phyloP scores from a whole-genome alignment of 2,329 filamentous ascomycete genomes.

The Ceratocystis colombiana region DNA sequence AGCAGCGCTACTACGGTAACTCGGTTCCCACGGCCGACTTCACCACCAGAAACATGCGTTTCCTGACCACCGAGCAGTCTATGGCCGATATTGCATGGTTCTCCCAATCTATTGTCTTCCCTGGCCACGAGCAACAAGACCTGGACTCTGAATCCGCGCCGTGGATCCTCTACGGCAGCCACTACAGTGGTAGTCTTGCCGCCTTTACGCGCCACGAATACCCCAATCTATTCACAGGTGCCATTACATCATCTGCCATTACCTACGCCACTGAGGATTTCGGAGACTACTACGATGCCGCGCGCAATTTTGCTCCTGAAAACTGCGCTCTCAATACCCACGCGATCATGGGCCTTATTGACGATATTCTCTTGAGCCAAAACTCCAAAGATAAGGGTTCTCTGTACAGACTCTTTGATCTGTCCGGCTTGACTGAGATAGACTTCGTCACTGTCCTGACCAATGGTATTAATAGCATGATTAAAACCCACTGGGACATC shows the following conservation, averaged over 20 bases:
- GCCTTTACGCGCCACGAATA: slow-evolving; percentile 68
- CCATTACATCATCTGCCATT: slow-evolving; percentile 72
- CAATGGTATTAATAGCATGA: slow-evolving; percentile 37
- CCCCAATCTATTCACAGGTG: slow-evolving; percentile 66
- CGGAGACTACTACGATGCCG: slow-evolving; percentile 52
- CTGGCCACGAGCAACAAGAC: slow-evolving; percentile 56
- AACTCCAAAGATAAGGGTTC: slow-evolving; percentile 33
- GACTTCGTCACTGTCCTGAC: slow-evolving; percentile 42
- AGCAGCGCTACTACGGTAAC: slow-evolving; percentile 78
- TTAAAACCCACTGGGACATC: slow-evolving; percentile 47
- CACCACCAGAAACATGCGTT: slow-evolving; percentile 59
- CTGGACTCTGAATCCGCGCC: slow-evolving; percentile 56
- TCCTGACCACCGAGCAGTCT: slow-evolving; percentile 73
- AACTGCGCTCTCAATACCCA: slow-evolving; percentile 57
- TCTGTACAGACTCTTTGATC: slow-evolving; percentile 42
- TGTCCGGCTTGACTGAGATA: slow-evolving; percentile 36
- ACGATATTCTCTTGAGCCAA: slow-evolving; percentile 41
- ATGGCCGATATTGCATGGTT: slow-evolving; percentile 76
- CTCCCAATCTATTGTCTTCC: slow-evolving; percentile 59
- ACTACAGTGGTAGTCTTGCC: slow-evolving; percentile 70
- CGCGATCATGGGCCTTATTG: slow-evolving; percentile 43
- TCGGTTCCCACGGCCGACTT: slow-evolving; percentile 61
- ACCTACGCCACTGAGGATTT: slow-evolving; percentile 69
- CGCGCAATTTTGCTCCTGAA: slow-evolving; percentile 40
- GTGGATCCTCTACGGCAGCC: slow-evolving; percentile 73